A percentile compares a stretch with the other conserved stretches of the same genome.
Conservation (phyloP, 805 yeast species). For the Candida namnaoensis region DNA sequence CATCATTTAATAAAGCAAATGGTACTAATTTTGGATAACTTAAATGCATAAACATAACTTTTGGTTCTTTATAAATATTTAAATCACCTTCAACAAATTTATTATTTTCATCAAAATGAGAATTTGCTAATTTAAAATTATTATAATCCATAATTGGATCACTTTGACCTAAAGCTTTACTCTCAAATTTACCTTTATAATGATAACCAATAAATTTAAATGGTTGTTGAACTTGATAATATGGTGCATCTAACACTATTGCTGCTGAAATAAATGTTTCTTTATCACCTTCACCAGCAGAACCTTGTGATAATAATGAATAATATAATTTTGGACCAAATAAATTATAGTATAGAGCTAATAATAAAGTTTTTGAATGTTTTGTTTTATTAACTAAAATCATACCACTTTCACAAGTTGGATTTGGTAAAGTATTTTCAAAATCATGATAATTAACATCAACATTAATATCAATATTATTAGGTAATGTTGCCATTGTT, state of each 20-base stretch:
- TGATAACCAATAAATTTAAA: slow-evolving; percentile 28
- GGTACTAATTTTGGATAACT: slow-evolving; percentile 47
- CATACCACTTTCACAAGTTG: slow-evolving; percentile 60
- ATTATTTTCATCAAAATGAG: slow-evolving; percentile 9
- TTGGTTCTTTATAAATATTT: slow-evolving; percentile 8
- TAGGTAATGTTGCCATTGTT: slow-evolving; percentile 15
- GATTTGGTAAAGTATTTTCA: slow-evolving; percentile 51
- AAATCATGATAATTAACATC: slow-evolving; percentile 42
- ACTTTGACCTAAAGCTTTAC: slow-evolving; percentile 35
- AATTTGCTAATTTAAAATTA: slow-evolving; percentile 11
- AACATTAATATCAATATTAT: slow-evolving; percentile 5
- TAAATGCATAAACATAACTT: slow-evolving; percentile 42
- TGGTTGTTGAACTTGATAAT: slow-evolving; percentile 33
- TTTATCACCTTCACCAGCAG: slow-evolving; percentile 70
- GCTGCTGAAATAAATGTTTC: slow-evolving; percentile 64
- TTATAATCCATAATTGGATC: slow-evolving; percentile 24
- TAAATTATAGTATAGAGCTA: slow-evolving; percentile 50
- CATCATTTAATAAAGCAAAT: slow-evolving; percentile 16
- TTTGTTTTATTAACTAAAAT: slow-evolving; percentile 44
- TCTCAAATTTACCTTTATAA: slow-evolving; percentile 13
- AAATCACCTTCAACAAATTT: slow-evolving; percentile 7
- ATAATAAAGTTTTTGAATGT: slow-evolving; percentile 42
- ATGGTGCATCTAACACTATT: slow-evolving; percentile 32
- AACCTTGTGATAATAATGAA: slow-evolving; percentile 56
- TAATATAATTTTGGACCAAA: slow-evolving; percentile 54